These are phyloP conservation scores for Centella asiatica DNA, from an alignment of 129 eudicot genomes.

Conservation along the genomic window DNA sequence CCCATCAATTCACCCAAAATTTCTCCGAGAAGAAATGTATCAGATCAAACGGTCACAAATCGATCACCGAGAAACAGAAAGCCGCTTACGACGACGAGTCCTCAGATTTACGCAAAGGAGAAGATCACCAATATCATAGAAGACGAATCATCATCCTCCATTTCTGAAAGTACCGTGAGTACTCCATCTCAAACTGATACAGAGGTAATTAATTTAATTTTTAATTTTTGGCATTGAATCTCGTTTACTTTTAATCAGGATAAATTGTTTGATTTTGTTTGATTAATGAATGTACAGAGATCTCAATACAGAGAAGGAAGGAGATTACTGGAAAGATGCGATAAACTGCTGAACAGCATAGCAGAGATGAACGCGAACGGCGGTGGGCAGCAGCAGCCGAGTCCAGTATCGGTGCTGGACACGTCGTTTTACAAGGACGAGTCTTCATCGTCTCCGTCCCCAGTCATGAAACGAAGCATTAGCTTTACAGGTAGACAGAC, in stretches of 20 bases:
- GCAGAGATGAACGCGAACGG: constrained; percentile 55
- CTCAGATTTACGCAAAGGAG: constrained; percentile 22
- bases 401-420: constrained; percentile 98
- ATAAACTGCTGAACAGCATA: constrained; percentile 58
- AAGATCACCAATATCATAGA: constrained; percentile 22
- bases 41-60: constrained; percentile 28
- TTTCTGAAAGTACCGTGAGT: constrained; percentile 48
- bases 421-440: constrained; percentile 70
- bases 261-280: not conserved
- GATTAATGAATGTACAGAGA: constrained; percentile 22
- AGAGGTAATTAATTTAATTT: constrained; percentile 36
- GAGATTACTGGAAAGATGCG: constrained; percentile 60
- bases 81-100: too few relatives aligned
- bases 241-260: not conserved
- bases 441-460: constrained; percentile 54
- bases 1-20: constrained; percentile 51
- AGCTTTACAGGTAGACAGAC: constrained; percentile 88
- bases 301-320: constrained; percentile 46
- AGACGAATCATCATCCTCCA: constrained; percentile 52
- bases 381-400: constrained; percentile 71
- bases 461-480: constrained; percentile 57
- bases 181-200: constrained; percentile 49
- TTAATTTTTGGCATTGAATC: not conserved
- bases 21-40: constrained; percentile 33
- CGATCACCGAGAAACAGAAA: constrained; percentile 39